These are phyloP conservation scores for Vitis hybrid DNA, from an alignment of 177 flowering plant genomes.

Conservation along the genomic window DNA sequence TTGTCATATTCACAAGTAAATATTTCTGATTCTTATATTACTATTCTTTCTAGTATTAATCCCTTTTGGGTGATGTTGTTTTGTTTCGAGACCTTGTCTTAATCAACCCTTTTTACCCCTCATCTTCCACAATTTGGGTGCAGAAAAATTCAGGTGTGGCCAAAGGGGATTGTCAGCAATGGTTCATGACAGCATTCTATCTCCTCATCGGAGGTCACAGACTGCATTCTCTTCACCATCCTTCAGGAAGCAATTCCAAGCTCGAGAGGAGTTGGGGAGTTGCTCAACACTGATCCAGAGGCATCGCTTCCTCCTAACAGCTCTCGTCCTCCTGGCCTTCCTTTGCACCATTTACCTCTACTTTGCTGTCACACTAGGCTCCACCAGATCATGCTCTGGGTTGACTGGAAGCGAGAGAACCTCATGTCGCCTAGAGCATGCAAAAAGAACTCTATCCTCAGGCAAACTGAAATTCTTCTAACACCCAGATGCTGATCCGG, in stretches of 20 bases:
- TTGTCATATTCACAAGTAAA: too few species aligned
- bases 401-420: constrained; percentile 55
- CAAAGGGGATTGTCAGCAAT: constrained; percentile 24
- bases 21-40: too few species aligned
- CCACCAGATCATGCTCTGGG: constrained; percentile 47
- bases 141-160: too few species aligned
- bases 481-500: not conserved
- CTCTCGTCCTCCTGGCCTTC: constrained; percentile 56
- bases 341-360: constrained; percentile 84
- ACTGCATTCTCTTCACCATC: constrained; percentile 38
- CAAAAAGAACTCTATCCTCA: constrained; percentile 40
- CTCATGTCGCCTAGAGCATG: constrained; percentile 49
- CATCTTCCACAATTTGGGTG: too few species aligned
- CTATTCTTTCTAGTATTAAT: too few species aligned
- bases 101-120: too few species aligned
- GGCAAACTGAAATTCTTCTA: constrained; percentile 67
- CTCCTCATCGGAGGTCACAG: constrained; percentile 65
- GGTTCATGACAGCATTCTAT: constrained; percentile 55
- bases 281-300: constrained; percentile 59
- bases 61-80: too few species aligned
- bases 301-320: constrained; percentile 78
- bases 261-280: constrained; percentile 60
- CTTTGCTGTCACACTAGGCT: constrained; percentile 81
- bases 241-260: constrained; percentile 37
- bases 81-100: too few species aligned